A percentile compares a stretch with the other conserved stretches of the same genome.
phyloP scores from a whole-genome alignment of 106 monocot species.

The Allium sativum region DNA sequence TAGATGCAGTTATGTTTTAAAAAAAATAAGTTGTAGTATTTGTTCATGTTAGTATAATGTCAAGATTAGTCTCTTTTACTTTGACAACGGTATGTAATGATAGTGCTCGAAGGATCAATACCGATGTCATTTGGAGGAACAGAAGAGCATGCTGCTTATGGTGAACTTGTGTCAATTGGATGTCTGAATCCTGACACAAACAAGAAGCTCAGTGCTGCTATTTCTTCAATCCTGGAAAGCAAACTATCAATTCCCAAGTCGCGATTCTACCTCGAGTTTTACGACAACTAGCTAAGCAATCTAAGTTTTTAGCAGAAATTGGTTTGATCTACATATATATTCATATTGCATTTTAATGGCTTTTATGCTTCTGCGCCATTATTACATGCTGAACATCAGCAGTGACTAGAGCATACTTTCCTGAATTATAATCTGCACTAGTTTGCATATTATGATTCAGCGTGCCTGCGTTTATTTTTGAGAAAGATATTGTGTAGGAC shows the following conservation, averaged over 20 bases:
- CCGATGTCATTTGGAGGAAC: conserved; percentile 85
- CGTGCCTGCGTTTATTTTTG: too few species aligned
- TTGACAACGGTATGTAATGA: conserved; percentile 79
- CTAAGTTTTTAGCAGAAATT: conserved; percentile 1
- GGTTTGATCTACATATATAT: neutral
- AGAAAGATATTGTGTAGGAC: too few species aligned
- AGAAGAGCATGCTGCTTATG: conserved; percentile 71
- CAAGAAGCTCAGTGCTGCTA: conserved; percentile 75
- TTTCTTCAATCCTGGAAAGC: conserved; percentile 54
- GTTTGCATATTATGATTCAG: too few species aligned
- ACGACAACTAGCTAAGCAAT: conserved; percentile 47
- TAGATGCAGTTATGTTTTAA: too few species aligned
- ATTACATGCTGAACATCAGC: conserved; percentile 78
- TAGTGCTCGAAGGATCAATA: conserved; percentile 80
- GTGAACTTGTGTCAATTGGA: conserved; percentile 89
- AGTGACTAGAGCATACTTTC: too few species aligned
- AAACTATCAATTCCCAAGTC: conserved; percentile 74
- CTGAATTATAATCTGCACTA: too few species aligned
- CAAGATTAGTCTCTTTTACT: neutral
- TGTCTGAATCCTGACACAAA: conserved; percentile 69
- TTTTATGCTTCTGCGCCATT: conserved; percentile 59
- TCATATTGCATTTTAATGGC: conserved; percentile 30
- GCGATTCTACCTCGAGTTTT: conserved; percentile 59
- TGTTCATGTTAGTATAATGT: too few species aligned
- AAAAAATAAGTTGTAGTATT: too few species aligned